Conservation (phyloP, 805 yeast species). For the Candida parachauliodes region DNA sequence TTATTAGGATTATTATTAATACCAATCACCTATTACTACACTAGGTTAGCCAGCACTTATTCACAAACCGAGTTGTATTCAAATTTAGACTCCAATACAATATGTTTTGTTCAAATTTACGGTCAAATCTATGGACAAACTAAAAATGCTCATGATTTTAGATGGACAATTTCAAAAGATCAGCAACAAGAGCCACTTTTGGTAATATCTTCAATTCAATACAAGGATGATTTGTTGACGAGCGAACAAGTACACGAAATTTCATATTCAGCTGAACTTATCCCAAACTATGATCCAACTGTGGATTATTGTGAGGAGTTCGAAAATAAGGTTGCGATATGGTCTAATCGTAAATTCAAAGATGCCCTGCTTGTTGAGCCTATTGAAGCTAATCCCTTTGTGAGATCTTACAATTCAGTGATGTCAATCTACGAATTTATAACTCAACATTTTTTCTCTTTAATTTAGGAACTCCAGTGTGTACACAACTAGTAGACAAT, state of each 20-base stretch:
- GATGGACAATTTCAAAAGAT: not conserved
- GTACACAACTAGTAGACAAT: too few relatives aligned
- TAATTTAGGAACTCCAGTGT: not conserved
- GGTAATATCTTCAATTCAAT: not conserved
- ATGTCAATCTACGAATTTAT: not conserved
- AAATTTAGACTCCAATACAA: not conserved
- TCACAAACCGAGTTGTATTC: not conserved
- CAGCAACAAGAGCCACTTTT: not conserved
- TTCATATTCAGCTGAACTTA: not conserved
- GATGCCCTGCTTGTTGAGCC: not conserved
- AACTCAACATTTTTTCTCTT: not conserved
- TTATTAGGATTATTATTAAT: not conserved
- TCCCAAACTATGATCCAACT: not conserved
- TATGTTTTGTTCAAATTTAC: constrained; percentile 2
- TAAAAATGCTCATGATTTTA: not conserved
- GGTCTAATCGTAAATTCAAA: not conserved
- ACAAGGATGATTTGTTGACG: not conserved
- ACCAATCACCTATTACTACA: not conserved
- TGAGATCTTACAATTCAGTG: not conserved
- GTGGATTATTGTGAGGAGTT: constrained; percentile 1
- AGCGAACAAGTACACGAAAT: constrained; percentile 1
- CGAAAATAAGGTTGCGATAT: not conserved
- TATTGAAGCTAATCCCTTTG: not conserved
- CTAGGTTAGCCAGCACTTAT: not conserved
- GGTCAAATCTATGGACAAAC: not conserved